Base-by-base conservation (phyloP, 2,329 filamentous ascomycete species). In the Colletotrichum sp. region DNA sequence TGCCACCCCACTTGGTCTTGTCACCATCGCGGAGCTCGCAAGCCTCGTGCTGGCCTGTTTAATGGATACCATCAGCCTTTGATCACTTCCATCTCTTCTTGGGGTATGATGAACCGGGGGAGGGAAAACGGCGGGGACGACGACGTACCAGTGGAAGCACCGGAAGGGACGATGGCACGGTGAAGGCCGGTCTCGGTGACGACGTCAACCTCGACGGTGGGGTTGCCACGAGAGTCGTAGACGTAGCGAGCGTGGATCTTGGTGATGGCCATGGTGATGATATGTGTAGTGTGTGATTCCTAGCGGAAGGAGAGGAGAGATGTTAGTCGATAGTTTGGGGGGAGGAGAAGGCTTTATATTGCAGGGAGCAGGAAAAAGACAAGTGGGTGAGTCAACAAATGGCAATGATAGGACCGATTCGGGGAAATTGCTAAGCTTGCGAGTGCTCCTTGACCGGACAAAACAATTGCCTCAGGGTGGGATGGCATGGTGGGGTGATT, bases 171-270 rank as follows among this genome's bases (percentile, higher is more conserved):
- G 85, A 98, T 98, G 86, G 95, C 95, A 84, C 95, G 95, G 92
- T 98, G 95, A 78, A 98, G 93, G 84, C 96, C 96, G 81, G 94
- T 96, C 89, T 97, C 94, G 82, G 95, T 98, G 89, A 97, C 93
- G 81, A 98, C 92, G 86, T 98, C 96, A 81, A 98, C 96, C 91
- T 98, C 96, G 84, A 98, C 95, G 85, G 97, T 99, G 84, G 97
- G 97, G 93, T 99, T 99, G 86, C 92, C 92, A 85, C 97, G 96
- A 87, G 97, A 98, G 92, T 99, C 97, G 92, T 96, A 99, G 90
- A 99, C 96, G 84, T 94, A 96, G 85, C 97, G 94, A 84, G 94
- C 95, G 92, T 96, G 94, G 85, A 97, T 92, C 91, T 96, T 96
- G 87, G 93, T 92, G 88, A 97, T 95, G 83, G 94, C 90, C 97